These are phyloP conservation scores for Xylaria telfairii DNA, from an alignment of 495 filamentous ascomycete species.

Conservation along the genomic window DNA sequence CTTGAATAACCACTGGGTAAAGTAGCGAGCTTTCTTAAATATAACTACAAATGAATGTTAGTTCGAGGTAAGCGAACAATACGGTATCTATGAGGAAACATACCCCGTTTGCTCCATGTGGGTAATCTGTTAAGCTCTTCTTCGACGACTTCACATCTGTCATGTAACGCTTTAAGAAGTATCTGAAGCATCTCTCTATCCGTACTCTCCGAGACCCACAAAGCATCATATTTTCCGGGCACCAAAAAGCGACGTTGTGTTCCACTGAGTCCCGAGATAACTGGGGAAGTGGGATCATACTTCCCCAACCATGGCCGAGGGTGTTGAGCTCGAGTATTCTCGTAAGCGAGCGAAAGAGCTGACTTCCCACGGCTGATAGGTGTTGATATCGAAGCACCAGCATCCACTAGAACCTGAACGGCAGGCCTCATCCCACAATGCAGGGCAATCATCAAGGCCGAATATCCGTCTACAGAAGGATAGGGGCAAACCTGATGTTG, in stretches of 20 bases:
- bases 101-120: neutral
- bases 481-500: neutral
- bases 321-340: neutral
- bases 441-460: conserved; percentile 10
- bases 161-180: conserved; percentile 5
- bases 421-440: conserved; percentile 14
- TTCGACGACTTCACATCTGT: neutral
- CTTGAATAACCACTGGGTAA: neutral
- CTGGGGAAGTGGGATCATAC: neutral
- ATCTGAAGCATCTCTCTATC: conserved; percentile 19
- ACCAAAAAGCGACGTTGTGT: neutral
- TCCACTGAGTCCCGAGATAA: neutral
- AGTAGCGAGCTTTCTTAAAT: neutral
- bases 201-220: conserved; percentile 1
- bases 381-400: conserved; percentile 7
- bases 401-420: neutral
- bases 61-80: neutral
- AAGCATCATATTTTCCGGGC: neutral
- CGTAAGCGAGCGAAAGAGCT: conserved; percentile 3
- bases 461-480: conserved; percentile 2
- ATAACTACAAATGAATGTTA: neutral
- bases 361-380: neutral
- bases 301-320: neutral
- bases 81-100: neutral
- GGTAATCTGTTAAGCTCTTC: neutral